Evolutionary conservation across 495 filamentous ascomycete species (phyloP), one percentile per base, ranked within the genome.

Genomic region (Chlorociboria aeruginascens): DNA sequence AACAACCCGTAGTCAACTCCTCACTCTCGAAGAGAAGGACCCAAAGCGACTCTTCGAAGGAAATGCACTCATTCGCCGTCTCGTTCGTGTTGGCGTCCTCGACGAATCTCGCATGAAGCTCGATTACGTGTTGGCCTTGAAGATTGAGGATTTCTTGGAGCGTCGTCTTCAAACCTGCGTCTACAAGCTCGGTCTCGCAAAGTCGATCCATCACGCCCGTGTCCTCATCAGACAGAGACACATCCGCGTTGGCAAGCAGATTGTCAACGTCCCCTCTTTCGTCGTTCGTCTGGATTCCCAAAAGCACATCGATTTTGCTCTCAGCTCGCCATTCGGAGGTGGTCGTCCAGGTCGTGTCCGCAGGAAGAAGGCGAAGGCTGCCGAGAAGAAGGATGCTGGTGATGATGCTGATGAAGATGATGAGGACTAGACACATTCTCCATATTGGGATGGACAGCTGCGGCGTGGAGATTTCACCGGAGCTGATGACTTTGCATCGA

Each of bases 101-200:
- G 92, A 98, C 68, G 92, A 98, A 78, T 85, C 87, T 69, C 92
- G 93, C 80, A 98, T 97, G 93, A 98, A 95, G 85, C 89, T 98
- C 77, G 92, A 98, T 93, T 98, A 98, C 85, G 92, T 98, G 65
- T 78, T 98, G 63, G 92, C 92, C 69, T 83, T 98, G 53, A 89
- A 89, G 75, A 82, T 85, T 62, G 93, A 98, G 70, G 92, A 98
- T 69, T 98, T 98, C 82, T 79, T 98, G 72, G 92, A 98, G 83
- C 89, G 92, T 62, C 86, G 92, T 74, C 89, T 98, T 57, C 77
- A 98, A 80, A 98, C 92, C 60, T 95, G 92, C 64, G 92, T 98
- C 67, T 97, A 94, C 83, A 96, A 97, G 81, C 92, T 98, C 57
- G 92, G 92, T 66, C 85, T 98, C 52, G 92, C 92, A 70, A 98